These are phyloP conservation scores for Physcomitrium patens DNA, from an alignment of 225 moss, liverwort and hornwort species.

Conservation along the genomic window DNA sequence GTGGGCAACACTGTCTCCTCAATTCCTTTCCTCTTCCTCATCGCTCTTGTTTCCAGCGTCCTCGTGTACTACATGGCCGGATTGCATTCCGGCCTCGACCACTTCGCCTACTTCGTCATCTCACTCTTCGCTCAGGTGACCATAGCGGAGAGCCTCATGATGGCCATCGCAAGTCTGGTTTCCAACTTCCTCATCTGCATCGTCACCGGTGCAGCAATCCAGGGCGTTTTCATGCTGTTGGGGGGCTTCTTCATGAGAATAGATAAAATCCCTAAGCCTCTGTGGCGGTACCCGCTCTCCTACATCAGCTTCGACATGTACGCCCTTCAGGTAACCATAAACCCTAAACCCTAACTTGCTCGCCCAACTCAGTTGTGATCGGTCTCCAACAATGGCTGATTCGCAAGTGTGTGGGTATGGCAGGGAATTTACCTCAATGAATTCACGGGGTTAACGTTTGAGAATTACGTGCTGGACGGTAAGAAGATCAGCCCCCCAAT, in stretches of 20 bases:
- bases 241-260: conserved; percentile 70
- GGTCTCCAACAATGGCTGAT: too few species aligned
- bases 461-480: conserved; percentile 44
- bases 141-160: conserved; percentile 69
- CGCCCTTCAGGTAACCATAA: conserved; percentile 58
- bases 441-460: conserved; percentile 61
- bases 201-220: conserved; percentile 65
- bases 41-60: conserved; percentile 54
- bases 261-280: conserved; percentile 61
- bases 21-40: conserved; percentile 76
- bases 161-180: conserved; percentile 70
- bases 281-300: conserved; percentile 75
- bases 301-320: conserved; percentile 78
- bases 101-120: conserved; percentile 56
- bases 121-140: conserved; percentile 60
- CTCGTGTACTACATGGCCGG: conserved; percentile 81
- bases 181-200: conserved; percentile 79
- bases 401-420: neutral
- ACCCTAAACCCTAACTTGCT: neutral
- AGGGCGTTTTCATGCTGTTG: conserved; percentile 78
- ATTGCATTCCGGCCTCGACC: conserved; percentile 64
- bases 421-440: conserved; percentile 70
- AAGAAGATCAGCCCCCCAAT: conserved; percentile 40
- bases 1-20: conserved; percentile 80
- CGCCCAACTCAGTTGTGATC: neutral